phyloP scores from a whole-genome alignment of 2,329 filamentous ascomycete genomes.

The Aspergillus fumigatiaffinis region DNA sequence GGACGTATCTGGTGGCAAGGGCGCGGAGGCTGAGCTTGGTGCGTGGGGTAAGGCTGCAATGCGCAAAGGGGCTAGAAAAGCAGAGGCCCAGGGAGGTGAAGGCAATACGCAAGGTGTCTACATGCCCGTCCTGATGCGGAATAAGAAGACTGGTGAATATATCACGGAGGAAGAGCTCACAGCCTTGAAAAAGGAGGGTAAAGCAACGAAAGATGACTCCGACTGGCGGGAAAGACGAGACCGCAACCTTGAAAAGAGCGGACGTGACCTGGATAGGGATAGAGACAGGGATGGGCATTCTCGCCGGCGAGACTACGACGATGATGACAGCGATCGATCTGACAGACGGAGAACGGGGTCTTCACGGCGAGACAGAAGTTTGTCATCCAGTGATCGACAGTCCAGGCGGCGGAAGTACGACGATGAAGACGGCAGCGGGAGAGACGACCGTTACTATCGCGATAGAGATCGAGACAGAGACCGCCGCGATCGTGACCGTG shows the following conservation, averaged over 20 bases:
- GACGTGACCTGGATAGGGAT: constrained; percentile 33
- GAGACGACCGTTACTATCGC: constrained; percentile 33
- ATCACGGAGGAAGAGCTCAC: constrained; percentile 61
- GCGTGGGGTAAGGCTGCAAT: constrained; percentile 68
- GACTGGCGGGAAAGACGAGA: constrained; percentile 45
- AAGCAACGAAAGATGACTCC: constrained; percentile 39
- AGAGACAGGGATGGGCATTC: constrained; percentile 16
- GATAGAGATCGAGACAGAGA: constrained; percentile 22
- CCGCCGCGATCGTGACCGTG: constrained; percentile 29
- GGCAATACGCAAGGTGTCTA: constrained; percentile 48
- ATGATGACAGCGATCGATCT: constrained; percentile 30
- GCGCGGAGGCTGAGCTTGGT: constrained; percentile 66
- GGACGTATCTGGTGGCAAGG: constrained; percentile 56
- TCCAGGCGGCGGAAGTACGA: constrained; percentile 35
- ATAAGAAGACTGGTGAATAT: constrained; percentile 59
- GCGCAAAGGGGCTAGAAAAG: constrained; percentile 54
- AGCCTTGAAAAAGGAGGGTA: constrained; percentile 47
- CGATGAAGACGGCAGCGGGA: constrained; percentile 32
- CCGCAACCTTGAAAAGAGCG: constrained; percentile 39
- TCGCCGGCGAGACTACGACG: constrained; percentile 31
- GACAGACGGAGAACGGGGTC: constrained; percentile 37
- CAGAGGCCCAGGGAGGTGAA: constrained; percentile 43
- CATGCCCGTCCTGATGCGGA: constrained; percentile 58
- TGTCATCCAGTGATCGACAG: constrained; percentile 31
- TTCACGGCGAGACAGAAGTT: constrained; percentile 36